Evolutionary conservation across 805 yeast species (phyloP).

Genomic region (Ogataea ganodermae): DNA sequence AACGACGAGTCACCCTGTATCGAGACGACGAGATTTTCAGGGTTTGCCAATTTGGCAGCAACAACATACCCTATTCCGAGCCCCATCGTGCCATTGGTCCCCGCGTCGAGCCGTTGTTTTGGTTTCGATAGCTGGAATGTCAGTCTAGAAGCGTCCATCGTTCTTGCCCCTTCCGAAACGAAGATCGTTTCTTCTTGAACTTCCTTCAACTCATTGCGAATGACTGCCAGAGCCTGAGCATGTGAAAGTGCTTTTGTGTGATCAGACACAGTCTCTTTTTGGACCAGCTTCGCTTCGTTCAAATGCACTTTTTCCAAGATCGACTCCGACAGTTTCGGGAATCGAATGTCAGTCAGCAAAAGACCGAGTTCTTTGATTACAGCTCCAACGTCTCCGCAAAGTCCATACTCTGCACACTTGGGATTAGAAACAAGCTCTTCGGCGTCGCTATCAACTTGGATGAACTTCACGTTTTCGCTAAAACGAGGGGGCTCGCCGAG

Average conservation of each 20-base stretch:
- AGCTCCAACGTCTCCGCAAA: slow-evolving; percentile 51
- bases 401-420: slow-evolving; percentile 12
- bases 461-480: slow-evolving; percentile 44
- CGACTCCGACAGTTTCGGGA: slow-evolving; percentile 33
- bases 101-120: slow-evolving; percentile 63
- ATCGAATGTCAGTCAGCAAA: slow-evolving; percentile 22
- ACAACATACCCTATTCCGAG: slow-evolving; percentile 71
- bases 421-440: slow-evolving; percentile 44
- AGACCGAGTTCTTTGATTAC: slow-evolving; percentile 40
- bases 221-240: slow-evolving; percentile 52
- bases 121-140: slow-evolving; percentile 58
- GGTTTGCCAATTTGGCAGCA: slow-evolving; percentile 52
- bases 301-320: slow-evolving; percentile 32
- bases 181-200: slow-evolving; percentile 40
- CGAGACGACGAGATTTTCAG: slow-evolving; percentile 49
- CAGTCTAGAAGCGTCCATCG: slow-evolving; percentile 70
- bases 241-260: slow-evolving; percentile 42
- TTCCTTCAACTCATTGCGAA: slow-evolving; percentile 42
- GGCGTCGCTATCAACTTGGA: slow-evolving; percentile 57
- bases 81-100: slow-evolving; percentile 80
- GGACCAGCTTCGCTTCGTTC: slow-evolving; percentile 36
- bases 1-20: slow-evolving; percentile 79
- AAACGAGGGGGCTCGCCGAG: slow-evolving; percentile 63
- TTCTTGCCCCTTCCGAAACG: slow-evolving; percentile 74
- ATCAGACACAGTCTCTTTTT: slow-evolving; percentile 33